Evolutionary conservation across 2,329 filamentous ascomycete species (phyloP), one percentile per base, ranked within the genome.

Genomic region (Gaeumannomyces sp.): DNA sequence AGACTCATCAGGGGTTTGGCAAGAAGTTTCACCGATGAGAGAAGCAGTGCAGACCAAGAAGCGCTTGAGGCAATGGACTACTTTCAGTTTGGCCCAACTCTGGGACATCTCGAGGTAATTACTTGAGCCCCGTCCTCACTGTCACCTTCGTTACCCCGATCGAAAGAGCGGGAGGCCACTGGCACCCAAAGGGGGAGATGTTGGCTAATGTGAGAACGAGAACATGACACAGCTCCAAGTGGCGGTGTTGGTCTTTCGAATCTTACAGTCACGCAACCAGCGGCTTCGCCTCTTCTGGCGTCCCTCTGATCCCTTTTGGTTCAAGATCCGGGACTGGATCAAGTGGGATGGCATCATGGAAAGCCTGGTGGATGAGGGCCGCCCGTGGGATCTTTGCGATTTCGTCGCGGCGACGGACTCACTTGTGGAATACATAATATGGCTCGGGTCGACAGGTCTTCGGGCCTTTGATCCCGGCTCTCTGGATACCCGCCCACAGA

Each of bases 351-450:
- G 27, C 13, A 19, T 61, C 22, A 14, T n/a, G 5, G 19, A 13
- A 0, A 29, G 16, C 14, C 45, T 64, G 2, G 27, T 53, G 7
- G 50, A 3, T 10, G 35, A 61, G 11, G 56, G 35, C 6, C 63
- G 63, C 19, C 19, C 28, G 13, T 61, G 63, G 59, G 63, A 64
- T 59, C 60, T 53, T 28, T 25, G 63, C 28, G 63, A 64, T 35
- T 33, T 64, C 1, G 45, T 33, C n/a, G 59, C 25, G 0, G 35
- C 58, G 2, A 35, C 59, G 22, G 22, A 45, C 4, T 53, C n/a
- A 16, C 31, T 60, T 7, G 28, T 61, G 27, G 28, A 28, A 5
- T 31, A 16, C 45, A 31, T 25, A 10, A 14, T 4, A 4, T 16
- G 57, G 45, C 45, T 27, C 13, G 31, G 62, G 22, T 28, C n/a